Conservation (phyloP, 2,329 filamentous ascomycete genomes). For the Diaporthe eres region DNA sequence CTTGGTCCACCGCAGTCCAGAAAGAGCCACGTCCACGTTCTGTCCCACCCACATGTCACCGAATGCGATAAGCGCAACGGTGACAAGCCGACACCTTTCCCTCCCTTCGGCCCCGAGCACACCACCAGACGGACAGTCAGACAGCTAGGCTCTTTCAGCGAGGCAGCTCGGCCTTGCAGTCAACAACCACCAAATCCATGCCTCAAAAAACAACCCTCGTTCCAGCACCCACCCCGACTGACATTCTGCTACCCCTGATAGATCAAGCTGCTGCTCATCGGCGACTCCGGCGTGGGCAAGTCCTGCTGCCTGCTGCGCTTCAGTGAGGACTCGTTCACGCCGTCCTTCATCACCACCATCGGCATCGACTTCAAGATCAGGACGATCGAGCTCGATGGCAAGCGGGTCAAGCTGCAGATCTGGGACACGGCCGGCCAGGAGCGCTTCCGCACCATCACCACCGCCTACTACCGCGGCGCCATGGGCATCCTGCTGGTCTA, state of each 20-base stretch:
- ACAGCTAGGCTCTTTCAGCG: neutral
- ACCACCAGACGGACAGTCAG: neutral
- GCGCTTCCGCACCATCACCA: conserved; percentile 98
- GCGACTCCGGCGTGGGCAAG: conserved; percentile 96
- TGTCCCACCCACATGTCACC: conserved; percentile 29
- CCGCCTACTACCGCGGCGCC: conserved; percentile 97
- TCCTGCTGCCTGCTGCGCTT: conserved; percentile 97
- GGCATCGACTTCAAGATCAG: conserved; percentile 99
- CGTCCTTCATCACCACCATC: conserved; percentile 98
- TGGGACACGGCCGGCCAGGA: conserved; percentile 99
- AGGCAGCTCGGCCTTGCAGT: neutral
- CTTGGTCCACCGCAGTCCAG: conserved; percentile 39
- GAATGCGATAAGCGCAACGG: conserved; percentile 35
- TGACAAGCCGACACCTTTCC: neutral
- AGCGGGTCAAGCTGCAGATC: conserved; percentile 99
- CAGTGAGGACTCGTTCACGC: conserved; percentile 97
- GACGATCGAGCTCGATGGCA: conserved; percentile 98
- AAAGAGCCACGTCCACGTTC: conserved; percentile 43
- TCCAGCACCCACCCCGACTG: conserved; percentile 4
- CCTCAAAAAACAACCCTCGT: neutral
- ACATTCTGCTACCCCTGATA: conserved; percentile 54
- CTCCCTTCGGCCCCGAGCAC: neutral
- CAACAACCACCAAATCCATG: neutral
- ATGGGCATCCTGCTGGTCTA: conserved; percentile 99
- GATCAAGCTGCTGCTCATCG: conserved; percentile 98